Conservation (phyloP, 495 filamentous ascomycete species). For the Chaetomidium leptoderma region DNA sequence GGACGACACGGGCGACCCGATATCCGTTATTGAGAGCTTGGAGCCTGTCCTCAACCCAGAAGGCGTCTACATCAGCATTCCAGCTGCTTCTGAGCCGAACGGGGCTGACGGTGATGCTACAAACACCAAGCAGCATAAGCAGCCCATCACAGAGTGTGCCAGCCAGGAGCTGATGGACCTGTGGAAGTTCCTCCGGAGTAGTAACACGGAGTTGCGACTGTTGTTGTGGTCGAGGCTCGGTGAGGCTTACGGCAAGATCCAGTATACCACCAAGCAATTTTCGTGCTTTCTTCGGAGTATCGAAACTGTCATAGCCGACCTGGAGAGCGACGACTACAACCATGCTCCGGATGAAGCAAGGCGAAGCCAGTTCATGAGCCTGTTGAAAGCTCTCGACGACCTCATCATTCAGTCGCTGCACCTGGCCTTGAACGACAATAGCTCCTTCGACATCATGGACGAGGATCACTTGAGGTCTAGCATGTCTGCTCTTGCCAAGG, state of each 20-base stretch:
- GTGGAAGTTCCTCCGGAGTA: conserved; percentile 73
- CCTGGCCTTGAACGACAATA: conserved; percentile 61
- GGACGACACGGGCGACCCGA: conserved; percentile 61
- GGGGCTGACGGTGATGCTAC: conserved; percentile 10
- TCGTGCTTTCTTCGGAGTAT: conserved; percentile 81
- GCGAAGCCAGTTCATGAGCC: conserved; percentile 61
- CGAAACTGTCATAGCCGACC: conserved; percentile 70
- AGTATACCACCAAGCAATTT: conserved; percentile 78
- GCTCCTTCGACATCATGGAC: conserved; percentile 78
- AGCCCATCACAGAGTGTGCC: conserved; percentile 42
- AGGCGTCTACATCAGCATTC: conserved; percentile 44
- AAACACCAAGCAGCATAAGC: conserved; percentile 23
- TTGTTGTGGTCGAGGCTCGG: conserved; percentile 84
- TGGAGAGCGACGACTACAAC: conserved; percentile 59
- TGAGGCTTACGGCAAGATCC: conserved; percentile 78
- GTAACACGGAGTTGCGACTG: conserved; percentile 73
- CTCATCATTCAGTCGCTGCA: conserved; percentile 62
- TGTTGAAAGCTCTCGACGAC: conserved; percentile 73
- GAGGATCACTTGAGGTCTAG: conserved; percentile 68
- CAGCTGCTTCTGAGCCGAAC: conserved; percentile 11
- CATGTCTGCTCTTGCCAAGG: conserved; percentile 59
- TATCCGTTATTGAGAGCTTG: conserved; percentile 80
- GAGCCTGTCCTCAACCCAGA: conserved; percentile 84
- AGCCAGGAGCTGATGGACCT: conserved; percentile 62
- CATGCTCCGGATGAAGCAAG: conserved; percentile 59